Percentiles rank a stretch among this genome's conserved stretches.
Conservation (phyloP, 2,329 filamentous ascomycete species). For the Neonectria magnoliae region DNA sequence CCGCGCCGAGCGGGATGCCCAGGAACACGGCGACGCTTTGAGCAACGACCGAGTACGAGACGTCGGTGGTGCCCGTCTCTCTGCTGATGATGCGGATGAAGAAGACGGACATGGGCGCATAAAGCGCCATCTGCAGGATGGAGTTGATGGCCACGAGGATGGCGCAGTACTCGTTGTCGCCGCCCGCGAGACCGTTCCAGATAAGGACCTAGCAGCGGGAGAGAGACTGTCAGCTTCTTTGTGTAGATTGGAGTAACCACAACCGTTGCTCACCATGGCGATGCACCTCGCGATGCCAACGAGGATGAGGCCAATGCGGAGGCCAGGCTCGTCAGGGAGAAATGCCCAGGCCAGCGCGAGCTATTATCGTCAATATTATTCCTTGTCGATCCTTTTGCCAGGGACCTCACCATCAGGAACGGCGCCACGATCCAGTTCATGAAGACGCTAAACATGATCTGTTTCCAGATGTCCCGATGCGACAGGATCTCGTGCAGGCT, state of each 20-base stretch:
- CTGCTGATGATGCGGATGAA: conserved; percentile 76
- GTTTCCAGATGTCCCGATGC: conserved; percentile 74
- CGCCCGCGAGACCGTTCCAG: conserved; percentile 77
- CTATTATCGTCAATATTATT: conserved; percentile 49
- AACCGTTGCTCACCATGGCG: conserved; percentile 73
- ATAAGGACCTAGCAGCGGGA: conserved; percentile 60
- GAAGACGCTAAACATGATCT: conserved; percentile 79
- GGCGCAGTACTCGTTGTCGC: conserved; percentile 84
- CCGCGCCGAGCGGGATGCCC: conserved; percentile 83
- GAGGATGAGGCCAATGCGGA: conserved; percentile 77
- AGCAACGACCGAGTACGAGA: conserved; percentile 75
- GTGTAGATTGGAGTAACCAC: conserved; percentile 22
- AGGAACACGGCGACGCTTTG: conserved; percentile 86
- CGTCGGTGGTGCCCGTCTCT: conserved; percentile 45
- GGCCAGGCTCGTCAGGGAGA: conserved; percentile 65
- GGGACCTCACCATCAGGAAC: conserved; percentile 74
- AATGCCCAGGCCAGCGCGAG: conserved; percentile 75
- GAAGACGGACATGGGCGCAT: conserved; percentile 73
- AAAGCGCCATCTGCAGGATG: conserved; percentile 77
- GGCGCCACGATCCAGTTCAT: conserved; percentile 88
- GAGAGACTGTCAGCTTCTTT: not conserved
- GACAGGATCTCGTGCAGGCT: conserved; percentile 73
- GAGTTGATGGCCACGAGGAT: conserved; percentile 82
- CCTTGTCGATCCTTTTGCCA: not conserved
- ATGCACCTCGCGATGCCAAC: conserved; percentile 89